Base-by-base conservation (phyloP, 306 rosid species). In the Vachellia collinsii region DNA sequence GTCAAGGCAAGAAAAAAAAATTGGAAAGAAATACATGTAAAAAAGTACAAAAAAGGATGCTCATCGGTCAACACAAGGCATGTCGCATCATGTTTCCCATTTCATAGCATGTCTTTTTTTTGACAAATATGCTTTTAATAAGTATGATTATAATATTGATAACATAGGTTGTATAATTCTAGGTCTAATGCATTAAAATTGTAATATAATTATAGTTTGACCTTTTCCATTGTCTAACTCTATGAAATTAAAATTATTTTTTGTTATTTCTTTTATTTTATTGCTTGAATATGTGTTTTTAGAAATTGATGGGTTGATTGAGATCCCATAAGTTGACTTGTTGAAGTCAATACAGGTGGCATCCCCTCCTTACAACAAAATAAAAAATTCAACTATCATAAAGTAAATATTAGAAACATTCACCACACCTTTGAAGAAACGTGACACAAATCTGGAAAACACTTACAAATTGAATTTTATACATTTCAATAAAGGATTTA, bases 51-150 rank as follows among this genome's bases (percentile, higher is more conserved):
- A 82, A 82, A 85, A 66, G 90, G 94, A 89, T 84, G 88, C 84
- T 82, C 34, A 29, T 0, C 34, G 2, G 34, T 29, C 67, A 71
- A 83, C 91, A 79, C 96, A 92, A 88, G 78, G 90, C 94, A 92
- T 85, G 95, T 90, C 95, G 89, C 79, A 76, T 84, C 80, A 89
- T 94, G 98, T 89, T 92, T 92, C 94, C 90, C 91, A 89, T 89
- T 94, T 85, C 90, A 83, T 90, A 89, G 90, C 97, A 89, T 90
- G 94, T 88, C 83, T 14, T 83, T 77, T 61, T 37, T 80, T 78
- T 72, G 41, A 6, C 41, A 62, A 62, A 61, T 59, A 1, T 59
- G 65, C 37, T 59, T 23, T 59, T 54, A 22, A 20, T n/a, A n/a
- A 54, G 19, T 7, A 19, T n/a, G 11, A 11, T 5, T 61, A 22